Base-by-base conservation (phyloP, 129 eudicot species). In the Arctium lappa region DNA sequence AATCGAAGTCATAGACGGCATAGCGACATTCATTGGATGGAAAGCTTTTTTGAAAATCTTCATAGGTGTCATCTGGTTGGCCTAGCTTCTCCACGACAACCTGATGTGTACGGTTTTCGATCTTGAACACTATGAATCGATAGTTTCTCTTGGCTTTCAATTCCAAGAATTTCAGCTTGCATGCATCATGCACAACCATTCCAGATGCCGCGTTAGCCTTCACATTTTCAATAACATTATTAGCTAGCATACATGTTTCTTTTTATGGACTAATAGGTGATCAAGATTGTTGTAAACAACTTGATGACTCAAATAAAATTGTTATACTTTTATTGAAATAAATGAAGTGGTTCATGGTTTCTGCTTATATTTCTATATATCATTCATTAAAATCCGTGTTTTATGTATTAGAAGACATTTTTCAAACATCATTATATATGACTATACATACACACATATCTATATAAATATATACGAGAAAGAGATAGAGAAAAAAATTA, bases 11-110 rank as follows among this genome's bases (percentile, higher is more conserved):
- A 22, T 82, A 88, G 80, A 88, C 91, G 16, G 91, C 91, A 50
- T 88, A 88, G 40, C 89, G 91, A 33, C 89, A 88, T 75, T 88
- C 91, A 82, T 85, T 79, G 76, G 82, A 72, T 36, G 91, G 91
- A 77, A 88, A 84, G 77, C 83, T 85, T 63, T 79, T 75, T 7
- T 85, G 62, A 50, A 88, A 83, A 76, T 85, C 83, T 5, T 77
- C 85, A 40, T 82, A 87, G 63, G 60, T 87, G 13, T 87, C 86
- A 2, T 13, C 36, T 32, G 90, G 87, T 44, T 30, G 60, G 6
- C 90, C 90, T 16, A 88, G 72, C 77, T 85, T 88, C 77, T 88
- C 91, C 62, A 88, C 77, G 5, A 73, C 80, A 78, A 88, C 91
- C 80, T 88, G 85, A 12, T 85, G 87, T 29, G 78, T 85, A 16